phyloP scores from a whole-genome alignment of 2,329 filamentous ascomycete genomes.

The Cladophialophora immunda region DNA sequence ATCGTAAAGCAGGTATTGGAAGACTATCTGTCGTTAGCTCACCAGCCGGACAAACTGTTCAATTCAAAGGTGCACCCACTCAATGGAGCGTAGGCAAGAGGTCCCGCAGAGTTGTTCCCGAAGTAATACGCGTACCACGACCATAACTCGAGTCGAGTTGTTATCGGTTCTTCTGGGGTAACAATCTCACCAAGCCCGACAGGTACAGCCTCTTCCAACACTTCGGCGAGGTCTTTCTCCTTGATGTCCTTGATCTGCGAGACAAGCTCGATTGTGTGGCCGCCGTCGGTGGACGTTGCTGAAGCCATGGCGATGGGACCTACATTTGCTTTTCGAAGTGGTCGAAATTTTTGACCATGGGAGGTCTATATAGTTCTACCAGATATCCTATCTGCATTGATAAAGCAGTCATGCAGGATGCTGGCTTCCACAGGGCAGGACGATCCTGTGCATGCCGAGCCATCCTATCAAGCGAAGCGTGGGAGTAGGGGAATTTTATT shows the following conservation, averaged over 20 bases:
- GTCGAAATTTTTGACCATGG: neutral
- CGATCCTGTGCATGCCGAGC: neutral
- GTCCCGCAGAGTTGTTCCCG: conserved; percentile 11
- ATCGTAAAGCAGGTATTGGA: neutral
- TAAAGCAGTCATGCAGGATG: neutral
- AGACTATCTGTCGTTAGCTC: neutral
- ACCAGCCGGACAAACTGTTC: neutral
- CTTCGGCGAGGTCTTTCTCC: neutral
- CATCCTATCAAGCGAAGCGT: neutral
- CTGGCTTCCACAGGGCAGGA: neutral
- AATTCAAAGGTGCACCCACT: conserved; percentile 1
- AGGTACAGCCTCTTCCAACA: neutral
- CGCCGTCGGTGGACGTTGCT: neutral
- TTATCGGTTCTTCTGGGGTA: neutral
- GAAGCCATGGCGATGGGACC: neutral
- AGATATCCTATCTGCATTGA: neutral
- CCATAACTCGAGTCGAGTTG: neutral
- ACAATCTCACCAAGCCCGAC: neutral
- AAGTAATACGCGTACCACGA: conserved; percentile 7
- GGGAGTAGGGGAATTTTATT: neutral
- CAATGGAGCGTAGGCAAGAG: conserved; percentile 5
- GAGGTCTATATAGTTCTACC: neutral
- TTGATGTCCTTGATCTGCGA: neutral
- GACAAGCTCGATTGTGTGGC: neutral
- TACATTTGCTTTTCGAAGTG: neutral